Evolutionary conservation across 225 moss, liverwort and hornwort genomes (phyloP).

Genomic region (Polytrichum commune): DNA sequence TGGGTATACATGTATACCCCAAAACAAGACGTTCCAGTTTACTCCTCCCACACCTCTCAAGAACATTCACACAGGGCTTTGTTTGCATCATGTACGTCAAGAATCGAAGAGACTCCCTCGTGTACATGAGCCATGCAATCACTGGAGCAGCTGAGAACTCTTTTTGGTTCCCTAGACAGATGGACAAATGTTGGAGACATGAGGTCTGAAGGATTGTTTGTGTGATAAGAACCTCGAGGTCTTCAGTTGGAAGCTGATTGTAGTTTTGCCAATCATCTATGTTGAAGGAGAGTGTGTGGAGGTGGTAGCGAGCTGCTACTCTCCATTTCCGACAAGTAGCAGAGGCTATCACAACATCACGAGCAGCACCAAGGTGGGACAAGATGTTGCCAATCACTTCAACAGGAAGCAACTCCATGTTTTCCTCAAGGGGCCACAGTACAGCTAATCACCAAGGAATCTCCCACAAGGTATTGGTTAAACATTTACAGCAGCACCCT

Average conservation of each 20-base stretch:
- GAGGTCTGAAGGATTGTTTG: slow-evolving; percentile 73
- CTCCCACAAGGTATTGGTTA: neutral
- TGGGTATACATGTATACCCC: slow-evolving; percentile 46
- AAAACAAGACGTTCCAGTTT: slow-evolving; percentile 62
- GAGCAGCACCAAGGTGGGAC: slow-evolving; percentile 72
- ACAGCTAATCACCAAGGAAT: slow-evolving; percentile 2
- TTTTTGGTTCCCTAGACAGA: slow-evolving; percentile 45
- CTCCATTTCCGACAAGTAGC: slow-evolving; percentile 79
- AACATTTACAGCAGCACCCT: slow-evolving; percentile 6
- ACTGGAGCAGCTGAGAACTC: slow-evolving; percentile 67
- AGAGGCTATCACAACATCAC: slow-evolving; percentile 71
- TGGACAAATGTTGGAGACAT: slow-evolving; percentile 61
- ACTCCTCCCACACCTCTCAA: slow-evolving; percentile 65
- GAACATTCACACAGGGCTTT: slow-evolving; percentile 56
- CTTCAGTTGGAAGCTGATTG: slow-evolving; percentile 40
- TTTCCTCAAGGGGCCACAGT: slow-evolving; percentile 2
- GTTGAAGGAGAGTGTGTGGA: slow-evolving; percentile 58
- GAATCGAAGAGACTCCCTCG: slow-evolving; percentile 65
- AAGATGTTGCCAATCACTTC: slow-evolving; percentile 81
- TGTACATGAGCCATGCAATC: slow-evolving; percentile 83
- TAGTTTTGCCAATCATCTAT: slow-evolving; percentile 56
- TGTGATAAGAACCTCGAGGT: slow-evolving; percentile 65
- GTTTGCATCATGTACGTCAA: slow-evolving; percentile 66
- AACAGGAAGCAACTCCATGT: slow-evolving; percentile 74
- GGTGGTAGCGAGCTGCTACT: slow-evolving; percentile 68